Percentiles rank a stretch among this genome's conserved stretches.
Conservation (phyloP, 805 yeast genomes). For the Scheffersomyces coipomensis region DNA sequence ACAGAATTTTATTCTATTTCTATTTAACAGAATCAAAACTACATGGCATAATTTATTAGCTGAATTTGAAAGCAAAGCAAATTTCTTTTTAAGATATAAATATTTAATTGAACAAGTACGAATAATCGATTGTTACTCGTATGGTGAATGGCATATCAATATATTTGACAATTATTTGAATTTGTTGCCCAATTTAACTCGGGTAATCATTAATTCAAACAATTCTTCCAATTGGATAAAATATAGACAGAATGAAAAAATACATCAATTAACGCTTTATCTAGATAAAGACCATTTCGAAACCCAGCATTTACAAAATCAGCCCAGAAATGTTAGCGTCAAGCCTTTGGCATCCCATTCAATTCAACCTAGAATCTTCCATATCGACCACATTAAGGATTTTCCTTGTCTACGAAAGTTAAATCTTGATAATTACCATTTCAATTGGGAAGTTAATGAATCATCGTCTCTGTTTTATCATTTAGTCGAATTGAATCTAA, state of each 20-base stretch:
- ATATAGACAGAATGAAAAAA: conserved; percentile 21
- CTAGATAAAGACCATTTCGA: conserved; percentile 20
- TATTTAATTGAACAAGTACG: conserved; percentile 21
- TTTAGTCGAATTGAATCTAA: conserved; percentile 26
- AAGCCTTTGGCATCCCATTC: conserved; percentile 1
- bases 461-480: conserved; percentile 11
- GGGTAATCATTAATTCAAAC: conserved; percentile 26
- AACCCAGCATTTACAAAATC: conserved; percentile 4
- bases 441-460: conserved; percentile 37
- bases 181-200: conserved; percentile 19
- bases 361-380: conserved; percentile 31
- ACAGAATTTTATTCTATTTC: conserved; percentile 11
- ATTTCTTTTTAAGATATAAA: conserved; percentile 8
- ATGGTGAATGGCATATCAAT: conserved; percentile 37
- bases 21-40: conserved; percentile 20
- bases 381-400: conserved; percentile 40
- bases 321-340: conserved; percentile 1
- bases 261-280: conserved; percentile 24
- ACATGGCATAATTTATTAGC: conserved; percentile 24
- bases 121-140: conserved; percentile 27
- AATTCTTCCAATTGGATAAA: conserved; percentile 43
- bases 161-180: conserved; percentile 18
- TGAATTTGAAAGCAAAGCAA: conserved; percentile 1
- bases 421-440: conserved; percentile 38
- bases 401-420: conserved; percentile 33